These are phyloP conservation scores for Pezicula rhizophila DNA, from an alignment of 2,329 filamentous ascomycete genomes.

Conservation along the genomic window DNA sequence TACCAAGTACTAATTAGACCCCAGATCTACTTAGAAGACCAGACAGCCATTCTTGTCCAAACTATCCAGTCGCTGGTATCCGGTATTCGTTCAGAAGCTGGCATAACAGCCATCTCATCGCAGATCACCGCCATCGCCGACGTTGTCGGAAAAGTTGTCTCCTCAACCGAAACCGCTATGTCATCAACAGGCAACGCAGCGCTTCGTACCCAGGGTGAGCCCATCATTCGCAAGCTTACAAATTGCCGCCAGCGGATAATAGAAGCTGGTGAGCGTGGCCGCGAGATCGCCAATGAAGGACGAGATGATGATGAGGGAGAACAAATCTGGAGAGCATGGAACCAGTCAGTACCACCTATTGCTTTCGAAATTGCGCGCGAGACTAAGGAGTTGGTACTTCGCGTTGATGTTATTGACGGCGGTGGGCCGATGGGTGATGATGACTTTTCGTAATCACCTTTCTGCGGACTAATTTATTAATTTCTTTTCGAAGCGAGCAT, in stretches of 20 bases:
- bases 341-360: constrained; percentile 69
- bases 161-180: constrained; percentile 54
- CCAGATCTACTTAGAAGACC: constrained; percentile 74
- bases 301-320: constrained; percentile 47
- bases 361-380: constrained; percentile 83
- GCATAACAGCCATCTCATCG: constrained; percentile 58
- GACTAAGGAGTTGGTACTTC: constrained; percentile 65
- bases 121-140: constrained; percentile 66
- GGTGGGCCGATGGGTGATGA: constrained; percentile 17
- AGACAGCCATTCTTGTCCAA: constrained; percentile 71
- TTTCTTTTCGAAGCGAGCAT: too few species aligned
- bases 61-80: constrained; percentile 77
- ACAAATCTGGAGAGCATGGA: constrained; percentile 55
- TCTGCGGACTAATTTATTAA: too few species aligned
- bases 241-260: constrained; percentile 60
- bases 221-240: constrained; percentile 50
- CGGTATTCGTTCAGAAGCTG: constrained; percentile 60
- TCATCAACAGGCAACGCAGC: constrained; percentile 44
- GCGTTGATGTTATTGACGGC: constrained; percentile 33
- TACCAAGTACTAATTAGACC: constrained; percentile 14
- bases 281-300: constrained; percentile 49
- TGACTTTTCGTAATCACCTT: constrained; percentile 22
- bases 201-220: constrained; percentile 42
- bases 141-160: constrained; percentile 65
- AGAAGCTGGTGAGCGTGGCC: constrained; percentile 55